Percentiles rank a stretch among this genome's conserved stretches.
phyloP scores from a whole-genome alignment of 768 basidiomycete genomes.

The Tremella mesenterica region DNA sequence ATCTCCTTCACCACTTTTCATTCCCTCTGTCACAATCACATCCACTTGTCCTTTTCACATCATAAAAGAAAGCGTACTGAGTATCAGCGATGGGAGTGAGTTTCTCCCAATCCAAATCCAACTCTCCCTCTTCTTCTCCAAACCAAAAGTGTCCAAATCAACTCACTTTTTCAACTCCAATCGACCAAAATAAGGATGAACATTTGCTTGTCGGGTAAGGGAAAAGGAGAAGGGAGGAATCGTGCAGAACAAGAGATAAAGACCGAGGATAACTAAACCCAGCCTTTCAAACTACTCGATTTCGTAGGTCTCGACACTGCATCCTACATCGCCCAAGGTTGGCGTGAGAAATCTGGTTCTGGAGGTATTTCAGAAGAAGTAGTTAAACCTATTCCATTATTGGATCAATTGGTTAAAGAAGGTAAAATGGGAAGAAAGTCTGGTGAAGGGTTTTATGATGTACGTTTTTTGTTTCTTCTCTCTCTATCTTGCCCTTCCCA shows the following conservation, averaged over 20 bases:
- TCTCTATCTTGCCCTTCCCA: no score
- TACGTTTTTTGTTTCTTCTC: no score
- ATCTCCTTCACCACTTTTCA: no score
- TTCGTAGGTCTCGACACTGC: constrained; percentile 47
- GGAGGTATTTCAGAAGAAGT: constrained; percentile 41
- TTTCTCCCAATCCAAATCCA: neutral
- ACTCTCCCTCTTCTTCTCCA: neutral
- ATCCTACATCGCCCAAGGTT: constrained; percentile 46
- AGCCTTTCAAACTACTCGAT: constrained; percentile 45
- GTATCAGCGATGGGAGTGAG: constrained; percentile 40
- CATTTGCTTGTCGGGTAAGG: no score
- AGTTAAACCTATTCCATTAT: constrained; percentile 40
- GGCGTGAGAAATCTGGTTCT: constrained; percentile 44
- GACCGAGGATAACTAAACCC: constrained; percentile 7
- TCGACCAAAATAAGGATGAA: no score
- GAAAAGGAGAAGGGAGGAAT: neutral
- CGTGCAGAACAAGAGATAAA: constrained; percentile 10
- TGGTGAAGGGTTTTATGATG: constrained; percentile 47
- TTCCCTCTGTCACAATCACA: no score
- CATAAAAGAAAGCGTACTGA: neutral
- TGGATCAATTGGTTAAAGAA: constrained; percentile 45
- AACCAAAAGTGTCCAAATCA: no score
- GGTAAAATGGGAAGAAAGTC: constrained; percentile 47
- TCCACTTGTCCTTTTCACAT: neutral
- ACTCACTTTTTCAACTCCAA: no score